Base-by-base conservation (phyloP, 2,329 filamentous ascomycete species). In the Metarhizium anisopliae region DNA sequence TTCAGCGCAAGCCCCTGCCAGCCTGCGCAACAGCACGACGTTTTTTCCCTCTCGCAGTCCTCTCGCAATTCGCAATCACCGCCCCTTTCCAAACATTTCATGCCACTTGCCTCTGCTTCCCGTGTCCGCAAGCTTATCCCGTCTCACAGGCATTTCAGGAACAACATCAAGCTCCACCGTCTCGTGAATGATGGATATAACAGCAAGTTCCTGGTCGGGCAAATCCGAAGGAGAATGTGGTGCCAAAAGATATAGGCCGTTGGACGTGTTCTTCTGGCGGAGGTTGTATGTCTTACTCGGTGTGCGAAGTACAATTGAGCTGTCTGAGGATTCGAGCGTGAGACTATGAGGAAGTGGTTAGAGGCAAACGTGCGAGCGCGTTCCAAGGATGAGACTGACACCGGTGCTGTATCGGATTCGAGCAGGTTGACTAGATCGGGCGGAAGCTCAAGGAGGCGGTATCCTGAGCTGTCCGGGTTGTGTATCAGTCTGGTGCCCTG, bases 191-290 rank as follows among this genome's bases (percentile, higher is more conserved):
- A 79, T 84, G 8, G 80, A 74, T 20, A 86, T 72, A 10, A 76
- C 71, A 45, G 71, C 71, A 2, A 86, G 60, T 11, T 73, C 72
- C 2, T 68, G 60, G 35, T 69, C 64, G 7, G 68, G 59, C 16
- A 56, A 55, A 30, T 56, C 58, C 2, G 51, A 52, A 4, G 62
- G 50, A 13, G 57, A 18, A 50, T 57, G 43, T 5, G 75, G 70
- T 30, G 70, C 66, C 36, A 86, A 71, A 3, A 86, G 66, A 62
- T 85, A 79, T 50, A 86, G 73, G n/a, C 80, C 78, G 64, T 86
- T 86, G 50, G 83, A 86, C 0, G 83, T 85, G 66, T 85, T 86
- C 66, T 86, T 86, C 63, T 86, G 83, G 35, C 80, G 80, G 50
- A 86, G 74, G 6, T 75, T 75, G 69, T 84, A 86, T 16, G 76